A percentile compares a stretch with the other conserved stretches of the same genome.
Conservation (phyloP, 2,329 filamentous ascomycete species). For the Fonsecaea erecta region DNA sequence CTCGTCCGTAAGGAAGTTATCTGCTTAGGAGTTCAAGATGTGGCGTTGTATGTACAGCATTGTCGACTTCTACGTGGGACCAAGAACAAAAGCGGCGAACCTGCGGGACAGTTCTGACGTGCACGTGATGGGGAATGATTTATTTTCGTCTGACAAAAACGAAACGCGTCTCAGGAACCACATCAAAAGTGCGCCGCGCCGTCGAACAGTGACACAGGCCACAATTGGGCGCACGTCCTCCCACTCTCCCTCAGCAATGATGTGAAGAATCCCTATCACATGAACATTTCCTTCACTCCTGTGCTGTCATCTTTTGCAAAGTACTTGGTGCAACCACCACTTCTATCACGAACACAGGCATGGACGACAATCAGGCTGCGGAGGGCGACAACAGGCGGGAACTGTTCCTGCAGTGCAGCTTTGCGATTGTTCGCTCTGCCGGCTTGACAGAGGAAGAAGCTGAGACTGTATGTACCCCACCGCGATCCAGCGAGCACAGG, state of each 20-base stretch:
- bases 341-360: conserved; percentile 5
- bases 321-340: conserved; percentile 17
- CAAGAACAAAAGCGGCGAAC: not conserved
- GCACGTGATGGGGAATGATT: not conserved
- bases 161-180: not conserved
- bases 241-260: conserved; percentile 5
- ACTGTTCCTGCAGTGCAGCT: conserved; percentile 52
- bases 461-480: conserved; percentile 45
- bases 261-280: conserved; percentile 11
- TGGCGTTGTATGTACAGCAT: too few species aligned
- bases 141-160: not conserved
- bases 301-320: conserved; percentile 25
- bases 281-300: conserved; percentile 22
- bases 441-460: conserved; percentile 47
- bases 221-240: not conserved
- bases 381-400: conserved; percentile 8
- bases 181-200: not conserved
- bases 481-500: conserved; percentile 22
- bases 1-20: not conserved
- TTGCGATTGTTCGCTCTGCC: conserved; percentile 53
- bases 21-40: not conserved
- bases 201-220: not conserved
- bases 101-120: not conserved
- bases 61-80: not conserved
- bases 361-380: conserved; percentile 21